These are phyloP conservation scores for Hypholoma fasciculare DNA, from an alignment of 768 basidiomycete genomes.

Conservation along the genomic window DNA sequence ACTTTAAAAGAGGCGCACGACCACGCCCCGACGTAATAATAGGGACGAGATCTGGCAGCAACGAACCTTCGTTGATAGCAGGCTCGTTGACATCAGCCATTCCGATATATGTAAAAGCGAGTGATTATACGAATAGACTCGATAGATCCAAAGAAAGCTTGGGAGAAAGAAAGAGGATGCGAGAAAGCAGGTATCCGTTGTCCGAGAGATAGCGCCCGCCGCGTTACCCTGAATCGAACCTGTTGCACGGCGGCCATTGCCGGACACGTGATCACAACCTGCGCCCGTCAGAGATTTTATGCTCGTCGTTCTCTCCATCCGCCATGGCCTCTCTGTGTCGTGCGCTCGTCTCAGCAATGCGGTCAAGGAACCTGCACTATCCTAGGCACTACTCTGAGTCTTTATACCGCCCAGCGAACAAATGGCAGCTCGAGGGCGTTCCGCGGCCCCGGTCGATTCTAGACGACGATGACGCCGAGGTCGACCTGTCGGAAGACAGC, in stretches of 20 bases:
- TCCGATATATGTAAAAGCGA: not conserved
- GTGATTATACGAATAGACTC: not conserved
- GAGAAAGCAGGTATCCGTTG: constrained; percentile 3
- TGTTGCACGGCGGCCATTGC: constrained; percentile 13
- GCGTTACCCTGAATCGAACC: not conserved
- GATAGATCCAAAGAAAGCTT: constrained; percentile 10
- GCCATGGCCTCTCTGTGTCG: constrained; percentile 24
- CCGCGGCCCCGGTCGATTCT: constrained; percentile 45
- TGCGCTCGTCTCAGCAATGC: constrained; percentile 19
- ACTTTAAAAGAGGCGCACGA: not conserved
- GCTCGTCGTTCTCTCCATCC: not conserved
- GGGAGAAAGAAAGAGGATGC: constrained; percentile 7
- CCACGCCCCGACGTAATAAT: constrained; percentile 1
- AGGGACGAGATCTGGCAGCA: too few relatives aligned
- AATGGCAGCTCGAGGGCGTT: constrained; percentile 41
- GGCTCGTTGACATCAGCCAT: constrained; percentile 85
- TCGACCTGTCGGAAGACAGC: constrained; percentile 54
- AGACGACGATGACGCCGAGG: constrained; percentile 43
- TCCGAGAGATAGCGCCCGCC: not conserved
- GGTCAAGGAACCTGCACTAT: too few relatives aligned
- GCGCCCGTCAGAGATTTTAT: not conserved
- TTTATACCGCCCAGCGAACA: constrained; percentile 20
- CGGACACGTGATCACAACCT: constrained; percentile 16
- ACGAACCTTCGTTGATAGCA: constrained; percentile 69
- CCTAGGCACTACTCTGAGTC: constrained; percentile 3